Percentiles rank a stretch among this genome's conserved stretches.
Evolutionary conservation across 139 green algal species (phyloP).

Genomic region (Chlamydomonas sp.): DNA sequence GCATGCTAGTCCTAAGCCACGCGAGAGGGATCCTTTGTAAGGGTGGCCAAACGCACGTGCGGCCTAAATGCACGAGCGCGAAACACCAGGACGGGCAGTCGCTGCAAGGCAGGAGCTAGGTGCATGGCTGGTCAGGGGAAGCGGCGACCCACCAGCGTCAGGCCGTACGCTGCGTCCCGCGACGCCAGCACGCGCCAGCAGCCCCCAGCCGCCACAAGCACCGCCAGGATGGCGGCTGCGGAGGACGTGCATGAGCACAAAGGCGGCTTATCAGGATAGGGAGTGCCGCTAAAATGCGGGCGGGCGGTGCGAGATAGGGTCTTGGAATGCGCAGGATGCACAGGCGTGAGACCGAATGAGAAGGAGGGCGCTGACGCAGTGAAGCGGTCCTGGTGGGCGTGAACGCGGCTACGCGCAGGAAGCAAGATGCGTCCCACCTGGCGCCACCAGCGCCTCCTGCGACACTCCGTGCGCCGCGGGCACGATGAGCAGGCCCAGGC

Average conservation of each 20-base stretch:
- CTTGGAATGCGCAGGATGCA: too few relatives aligned
- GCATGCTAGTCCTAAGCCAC: neutral
- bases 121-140: too few relatives aligned
- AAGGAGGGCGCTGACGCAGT: neutral
- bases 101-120: too few relatives aligned
- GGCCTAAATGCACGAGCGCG: neutral
- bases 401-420: conserved; percentile 42
- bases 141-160: conserved; percentile 49
- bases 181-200: conserved; percentile 23
- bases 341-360: too few relatives aligned
- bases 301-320: too few relatives aligned
- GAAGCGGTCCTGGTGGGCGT: neutral
- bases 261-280: too few relatives aligned
- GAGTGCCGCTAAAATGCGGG: too few relatives aligned
- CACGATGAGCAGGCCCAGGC: conserved; percentile 64
- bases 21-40: neutral
- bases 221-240: neutral
- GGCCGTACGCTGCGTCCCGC: conserved; percentile 59
- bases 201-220: conserved; percentile 14
- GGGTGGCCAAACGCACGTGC: neutral
- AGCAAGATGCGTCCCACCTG: conserved; percentile 1
- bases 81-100: conserved; percentile 50
- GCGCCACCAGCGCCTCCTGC: conserved; percentile 32
- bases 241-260: too few relatives aligned
- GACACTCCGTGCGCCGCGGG: conserved; percentile 35